Base-by-base conservation (phyloP, 2,329 filamentous ascomycete genomes). In the Endoconidiophora polonica region DNA sequence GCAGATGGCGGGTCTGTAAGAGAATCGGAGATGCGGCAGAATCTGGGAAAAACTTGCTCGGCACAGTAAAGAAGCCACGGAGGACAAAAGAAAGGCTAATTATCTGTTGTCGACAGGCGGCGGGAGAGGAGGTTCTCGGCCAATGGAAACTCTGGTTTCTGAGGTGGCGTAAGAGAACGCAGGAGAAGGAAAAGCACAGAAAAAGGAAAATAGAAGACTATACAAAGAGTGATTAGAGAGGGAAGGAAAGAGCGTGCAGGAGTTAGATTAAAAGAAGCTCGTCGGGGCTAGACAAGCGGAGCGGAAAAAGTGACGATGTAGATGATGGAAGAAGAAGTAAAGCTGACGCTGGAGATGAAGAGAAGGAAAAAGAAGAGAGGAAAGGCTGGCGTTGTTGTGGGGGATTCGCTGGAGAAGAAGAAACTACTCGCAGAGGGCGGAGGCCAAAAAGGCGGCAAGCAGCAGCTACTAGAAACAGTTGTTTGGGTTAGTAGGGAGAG, bases 41-140 rank as follows among this genome's bases (percentile, higher is more conserved):
- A 44, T 22, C 45, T 24, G 22, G 29, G 29, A 43, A 36, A 45
- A 44, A 55, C 55, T 9, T 7, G 29, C 29, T 33, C 29, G 29
- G 29, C 29, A 33, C 29, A 5, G 9, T 10, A 33, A 33, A 33
- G 55, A 39, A 44, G 52, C 48, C 52, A 56, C 54, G 52, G 54
- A 43, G 39, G 54, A 46, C 51, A 57, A 45, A 49, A 22, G 46
- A 39, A 52, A 58, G 48, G 48, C 48, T 51, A 38, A 45, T 48
- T 7, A 33, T 41, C 39, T 18, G 22, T 33, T 7, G 29, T 33
- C 29, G 29, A 12, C 29, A 5, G 29, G 7, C 29, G 29, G 29
- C 29, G 29, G 6, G 29, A 33, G 29, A 12, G 29, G 29, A 33
- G 29, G 29, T 12, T 33, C 29, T 33, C 29, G 9, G 29, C 29